A percentile compares a stretch with the other conserved stretches of the same genome.
These are phyloP conservation scores for Haplographium delicatum DNA, from an alignment of 495 filamentous ascomycete species.

Conservation along the genomic window DNA sequence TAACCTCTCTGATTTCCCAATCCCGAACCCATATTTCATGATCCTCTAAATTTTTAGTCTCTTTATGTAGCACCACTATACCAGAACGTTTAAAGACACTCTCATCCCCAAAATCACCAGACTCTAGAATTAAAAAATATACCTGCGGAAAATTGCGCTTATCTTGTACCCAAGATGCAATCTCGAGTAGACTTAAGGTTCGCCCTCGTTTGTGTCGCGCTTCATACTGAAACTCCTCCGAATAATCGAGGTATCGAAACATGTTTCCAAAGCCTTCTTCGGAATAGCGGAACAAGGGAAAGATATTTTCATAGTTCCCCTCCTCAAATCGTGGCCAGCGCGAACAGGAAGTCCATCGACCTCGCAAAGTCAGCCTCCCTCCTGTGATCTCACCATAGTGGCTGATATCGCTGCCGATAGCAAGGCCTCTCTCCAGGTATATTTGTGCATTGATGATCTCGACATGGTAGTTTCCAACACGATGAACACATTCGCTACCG, in stretches of 20 bases:
- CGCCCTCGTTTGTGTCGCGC: neutral
- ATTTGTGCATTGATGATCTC: neutral
- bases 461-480: neutral
- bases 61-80: too few species aligned
- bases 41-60: neutral
- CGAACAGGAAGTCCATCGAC: slow-evolving; percentile 25
- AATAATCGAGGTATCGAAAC: neutral
- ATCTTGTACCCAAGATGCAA: neutral
- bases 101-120: neutral
- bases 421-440: neutral
- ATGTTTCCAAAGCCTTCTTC: neutral
- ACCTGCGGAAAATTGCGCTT: neutral
- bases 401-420: neutral
- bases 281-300: neutral
- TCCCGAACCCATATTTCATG: neutral
- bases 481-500: neutral
- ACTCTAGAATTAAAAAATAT: neutral
- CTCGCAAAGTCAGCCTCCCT: neutral
- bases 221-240: neutral
- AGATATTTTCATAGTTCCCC: neutral
- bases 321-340: neutral
- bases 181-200: neutral
- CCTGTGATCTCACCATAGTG: slow-evolving; percentile 1
- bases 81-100: neutral
- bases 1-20: neutral